Evolutionary conservation across 345 rosid species (phyloP).

Genomic region (Syzygium oleosum): DNA sequence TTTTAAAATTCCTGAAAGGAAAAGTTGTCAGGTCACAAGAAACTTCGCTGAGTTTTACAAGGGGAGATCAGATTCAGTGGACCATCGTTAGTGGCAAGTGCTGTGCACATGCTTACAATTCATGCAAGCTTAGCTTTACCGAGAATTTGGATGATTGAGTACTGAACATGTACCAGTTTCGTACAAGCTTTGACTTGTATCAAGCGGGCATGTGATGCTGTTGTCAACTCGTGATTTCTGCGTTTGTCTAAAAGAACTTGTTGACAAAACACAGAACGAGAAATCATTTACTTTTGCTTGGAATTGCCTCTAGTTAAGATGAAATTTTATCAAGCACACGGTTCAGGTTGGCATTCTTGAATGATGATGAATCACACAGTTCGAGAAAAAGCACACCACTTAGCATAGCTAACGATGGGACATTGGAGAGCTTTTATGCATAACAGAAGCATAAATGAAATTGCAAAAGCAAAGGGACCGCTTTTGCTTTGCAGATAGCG

Average conservation of each 20-base stretch:
- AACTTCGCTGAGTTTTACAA: not conserved
- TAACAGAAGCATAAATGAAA: not conserved
- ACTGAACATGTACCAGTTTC: not conserved
- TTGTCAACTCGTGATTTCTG: not conserved
- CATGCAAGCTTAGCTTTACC: not conserved
- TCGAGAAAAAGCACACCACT: not conserved
- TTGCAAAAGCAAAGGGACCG: not conserved
- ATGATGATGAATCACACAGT: not conserved
- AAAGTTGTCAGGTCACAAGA: not conserved
- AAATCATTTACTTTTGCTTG: not conserved
- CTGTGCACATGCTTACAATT: not conserved
- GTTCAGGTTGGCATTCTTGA: not conserved
- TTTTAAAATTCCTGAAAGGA: not conserved
- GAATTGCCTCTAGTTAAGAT: not conserved
- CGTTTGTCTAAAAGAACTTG: not conserved
- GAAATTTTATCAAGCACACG: not conserved
- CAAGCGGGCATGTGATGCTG: not conserved
- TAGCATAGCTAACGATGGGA: not conserved
- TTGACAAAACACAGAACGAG: not conserved
- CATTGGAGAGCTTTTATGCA: not conserved
- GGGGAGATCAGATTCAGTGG: not conserved
- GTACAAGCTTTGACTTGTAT: not conserved
- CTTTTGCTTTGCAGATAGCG: not conserved
- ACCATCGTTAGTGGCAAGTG: not conserved
- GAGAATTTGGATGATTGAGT: not conserved